phyloP scores from a whole-genome alignment of 352 stramenopile genomes.

The Phytophthora multivora region DNA sequence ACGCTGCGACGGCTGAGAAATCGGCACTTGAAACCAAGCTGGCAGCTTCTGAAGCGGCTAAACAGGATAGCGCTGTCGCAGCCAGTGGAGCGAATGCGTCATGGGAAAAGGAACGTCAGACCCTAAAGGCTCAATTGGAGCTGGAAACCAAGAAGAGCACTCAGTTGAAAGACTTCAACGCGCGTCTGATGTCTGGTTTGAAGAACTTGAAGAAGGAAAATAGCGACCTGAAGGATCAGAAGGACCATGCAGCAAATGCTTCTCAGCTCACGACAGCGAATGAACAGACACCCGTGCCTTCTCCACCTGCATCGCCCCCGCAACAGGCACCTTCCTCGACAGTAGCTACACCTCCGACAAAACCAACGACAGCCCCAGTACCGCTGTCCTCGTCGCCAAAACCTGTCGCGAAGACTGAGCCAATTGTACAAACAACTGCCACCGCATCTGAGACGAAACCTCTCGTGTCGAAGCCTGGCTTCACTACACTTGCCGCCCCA shows the following conservation, averaged over 20 bases:
- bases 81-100: slow-evolving; percentile 41
- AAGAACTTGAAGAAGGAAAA: slow-evolving; percentile 83
- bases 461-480: slow-evolving; percentile 11
- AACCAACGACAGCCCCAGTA: slow-evolving; percentile 13
- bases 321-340: slow-evolving; percentile 22
- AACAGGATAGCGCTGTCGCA: slow-evolving; percentile 38
- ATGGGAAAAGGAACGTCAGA: slow-evolving; percentile 65
- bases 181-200: slow-evolving; percentile 64
- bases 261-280: slow-evolving; percentile 11
- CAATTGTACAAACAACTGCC: slow-evolving; percentile 8
- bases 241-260: slow-evolving; percentile 44
- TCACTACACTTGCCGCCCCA: slow-evolving; percentile 10
- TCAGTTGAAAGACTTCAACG: slow-evolving; percentile 80
- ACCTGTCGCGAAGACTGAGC: slow-evolving; percentile 16
- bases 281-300: slow-evolving; percentile 26
- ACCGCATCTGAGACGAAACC: slow-evolving; percentile 18
- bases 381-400: slow-evolving; percentile 31
- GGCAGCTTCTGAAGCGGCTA: slow-evolving; percentile 40
- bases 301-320: slow-evolving; percentile 19
- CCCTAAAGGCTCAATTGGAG: slow-evolving; percentile 61
- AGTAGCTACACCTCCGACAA: slow-evolving; percentile 15
- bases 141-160: slow-evolving; percentile 66
- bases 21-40: slow-evolving; percentile 50
- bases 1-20: slow-evolving; percentile 44
- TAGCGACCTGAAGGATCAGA: slow-evolving; percentile 70